Conservation (phyloP, 2,329 filamentous ascomycete species). For the Venturia aucupariae region DNA sequence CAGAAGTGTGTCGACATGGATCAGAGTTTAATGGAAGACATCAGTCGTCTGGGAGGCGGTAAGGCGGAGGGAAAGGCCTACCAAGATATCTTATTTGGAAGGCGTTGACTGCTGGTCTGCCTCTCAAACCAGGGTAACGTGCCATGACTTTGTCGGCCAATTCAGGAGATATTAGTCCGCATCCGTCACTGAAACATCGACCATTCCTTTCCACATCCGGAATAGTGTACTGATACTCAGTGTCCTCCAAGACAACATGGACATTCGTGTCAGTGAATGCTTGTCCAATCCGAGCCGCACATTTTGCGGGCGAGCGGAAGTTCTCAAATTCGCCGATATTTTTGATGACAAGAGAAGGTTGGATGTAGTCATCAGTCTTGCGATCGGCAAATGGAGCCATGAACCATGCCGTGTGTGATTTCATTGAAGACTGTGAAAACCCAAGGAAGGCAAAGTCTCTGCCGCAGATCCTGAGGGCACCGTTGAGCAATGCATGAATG, state of each 20-base stretch:
- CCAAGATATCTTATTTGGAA: conserved; percentile 67
- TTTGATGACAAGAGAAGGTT: conserved; percentile 34
- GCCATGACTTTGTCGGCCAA: conserved; percentile 34
- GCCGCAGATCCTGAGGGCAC: conserved; percentile 55
- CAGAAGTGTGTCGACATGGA: too few relatives aligned
- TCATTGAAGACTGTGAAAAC: conserved; percentile 70
- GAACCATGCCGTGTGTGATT: conserved; percentile 63
- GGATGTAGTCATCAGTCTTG: conserved; percentile 22
- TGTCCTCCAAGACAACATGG: conserved; percentile 29
- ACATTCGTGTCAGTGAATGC: conserved; percentile 61
- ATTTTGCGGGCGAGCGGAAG: conserved; percentile 48
- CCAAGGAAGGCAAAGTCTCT: conserved; percentile 58
- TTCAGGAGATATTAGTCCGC: conserved; percentile 59
- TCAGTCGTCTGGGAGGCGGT: too few relatives aligned
- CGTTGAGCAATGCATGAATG: conserved; percentile 51
- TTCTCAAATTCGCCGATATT: conserved; percentile 40
- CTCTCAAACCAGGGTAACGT: neutral
- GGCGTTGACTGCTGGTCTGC: conserved; percentile 46
- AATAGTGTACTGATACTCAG: conserved; percentile 25
- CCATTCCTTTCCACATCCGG: conserved; percentile 46
- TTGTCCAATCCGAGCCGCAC: conserved; percentile 51
- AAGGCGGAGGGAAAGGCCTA: conserved; percentile 31
- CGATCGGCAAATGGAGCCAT: conserved; percentile 38
- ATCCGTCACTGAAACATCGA: conserved; percentile 68
- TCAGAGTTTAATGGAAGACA: too few relatives aligned